Conservation (phyloP, 371 early-diverging fungal genomes). For the Mortierella sp. region DNA sequence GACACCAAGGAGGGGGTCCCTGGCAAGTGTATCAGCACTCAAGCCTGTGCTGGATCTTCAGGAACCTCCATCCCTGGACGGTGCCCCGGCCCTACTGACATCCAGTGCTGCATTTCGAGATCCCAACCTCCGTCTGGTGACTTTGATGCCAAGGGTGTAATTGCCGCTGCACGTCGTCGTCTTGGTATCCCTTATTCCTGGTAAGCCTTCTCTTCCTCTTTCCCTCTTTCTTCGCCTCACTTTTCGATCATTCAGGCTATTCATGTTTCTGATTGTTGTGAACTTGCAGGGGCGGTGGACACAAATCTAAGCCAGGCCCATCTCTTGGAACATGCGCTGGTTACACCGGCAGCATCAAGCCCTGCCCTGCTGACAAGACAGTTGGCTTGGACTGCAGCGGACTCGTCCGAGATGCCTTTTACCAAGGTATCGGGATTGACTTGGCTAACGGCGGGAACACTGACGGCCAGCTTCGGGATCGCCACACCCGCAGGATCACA, state of each 20-base stretch:
- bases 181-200: conserved; percentile 21
- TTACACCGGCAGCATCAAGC: conserved; percentile 14
- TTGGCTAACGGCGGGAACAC: conserved; percentile 27
- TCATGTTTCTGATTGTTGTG: no score
- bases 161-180: conserved; percentile 20
- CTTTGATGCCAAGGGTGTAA: conserved; percentile 7
- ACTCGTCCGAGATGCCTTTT: conserved; percentile 35
- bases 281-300: conserved; percentile 23
- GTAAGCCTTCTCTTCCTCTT: no score
- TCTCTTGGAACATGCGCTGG: conserved; percentile 12
- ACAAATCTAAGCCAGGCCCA: conserved; percentile 1
- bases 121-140: neutral
- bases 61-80: conserved; percentile 1
- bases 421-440: conserved; percentile 26
- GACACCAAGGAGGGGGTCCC: neutral
- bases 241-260: no score
- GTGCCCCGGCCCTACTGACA: conserved; percentile 7
- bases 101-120: conserved; percentile 5
- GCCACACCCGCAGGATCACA: conserved; percentile 14
- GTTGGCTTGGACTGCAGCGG: conserved; percentile 49
- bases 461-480: conserved; percentile 25
- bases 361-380: conserved; percentile 17
- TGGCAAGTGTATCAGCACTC: conserved; percentile 2
- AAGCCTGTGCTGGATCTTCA: conserved; percentile 4
- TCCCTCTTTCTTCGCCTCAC: neutral